A percentile compares a stretch with the other conserved stretches of the same genome.
Evolutionary conservation across 2,329 filamentous ascomycete species (phyloP).

Genomic region (Colletotrichum navitas): DNA sequence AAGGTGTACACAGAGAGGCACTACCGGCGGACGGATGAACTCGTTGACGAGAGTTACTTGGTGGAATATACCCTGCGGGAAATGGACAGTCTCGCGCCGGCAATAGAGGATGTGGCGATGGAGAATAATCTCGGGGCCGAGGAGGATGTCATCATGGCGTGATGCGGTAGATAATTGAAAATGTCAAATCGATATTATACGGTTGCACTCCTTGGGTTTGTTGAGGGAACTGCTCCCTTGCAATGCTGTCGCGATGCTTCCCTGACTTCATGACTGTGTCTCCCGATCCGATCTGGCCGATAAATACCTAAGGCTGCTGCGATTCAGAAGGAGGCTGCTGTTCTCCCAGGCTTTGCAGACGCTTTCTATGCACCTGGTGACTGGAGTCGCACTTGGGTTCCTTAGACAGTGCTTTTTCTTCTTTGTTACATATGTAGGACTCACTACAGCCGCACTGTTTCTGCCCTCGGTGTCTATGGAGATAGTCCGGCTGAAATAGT

Average conservation of each 20-base stretch:
- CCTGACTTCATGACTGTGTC: slow-evolving; percentile 50
- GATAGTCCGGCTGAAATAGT: slow-evolving; percentile 49
- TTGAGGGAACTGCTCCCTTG: neutral
- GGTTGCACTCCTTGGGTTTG: neutral
- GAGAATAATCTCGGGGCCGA: slow-evolving; percentile 55
- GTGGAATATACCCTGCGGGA: slow-evolving; percentile 93
- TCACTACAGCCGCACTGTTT: slow-evolving; percentile 11
- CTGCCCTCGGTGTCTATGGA: slow-evolving; percentile 49
- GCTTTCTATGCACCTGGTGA: slow-evolving; percentile 12
- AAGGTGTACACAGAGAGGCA: slow-evolving; percentile 93
- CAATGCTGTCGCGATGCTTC: neutral
- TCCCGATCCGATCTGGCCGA: slow-evolving; percentile 43
- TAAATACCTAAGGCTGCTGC: neutral
- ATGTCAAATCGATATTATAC: neutral
- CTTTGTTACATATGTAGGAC: slow-evolving; percentile 42
- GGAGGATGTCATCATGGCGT: slow-evolving; percentile 57
- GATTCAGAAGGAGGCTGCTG: neutral
- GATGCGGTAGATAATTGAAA: slow-evolving; percentile 8
- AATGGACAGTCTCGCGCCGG: slow-evolving; percentile 81
- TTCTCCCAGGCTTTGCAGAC: slow-evolving; percentile 4
- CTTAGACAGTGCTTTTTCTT: slow-evolving; percentile 41
- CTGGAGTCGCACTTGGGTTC: slow-evolving; percentile 45
- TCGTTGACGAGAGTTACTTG: slow-evolving; percentile 94
- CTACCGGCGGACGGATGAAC: slow-evolving; percentile 88
- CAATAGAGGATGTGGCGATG: slow-evolving; percentile 52